Conservation (phyloP, 371 early-diverging fungal species). For the Apophysomyces variabilis region DNA sequence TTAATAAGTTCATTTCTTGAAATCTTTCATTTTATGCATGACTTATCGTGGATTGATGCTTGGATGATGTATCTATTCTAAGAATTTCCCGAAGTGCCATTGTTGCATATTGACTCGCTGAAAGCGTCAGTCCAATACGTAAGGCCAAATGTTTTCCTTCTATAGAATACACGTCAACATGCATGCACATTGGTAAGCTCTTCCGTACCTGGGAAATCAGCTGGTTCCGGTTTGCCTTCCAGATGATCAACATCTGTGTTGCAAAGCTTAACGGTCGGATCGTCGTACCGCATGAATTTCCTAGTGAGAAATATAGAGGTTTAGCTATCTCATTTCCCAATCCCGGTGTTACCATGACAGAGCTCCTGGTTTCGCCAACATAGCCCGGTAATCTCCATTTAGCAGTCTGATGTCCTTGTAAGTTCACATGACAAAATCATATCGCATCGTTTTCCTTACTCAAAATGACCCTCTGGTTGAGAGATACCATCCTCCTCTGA, state of each 20-base stretch:
- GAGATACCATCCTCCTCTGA: conserved; percentile 21
- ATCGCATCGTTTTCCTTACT: neutral
- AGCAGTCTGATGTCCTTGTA: conserved; percentile 53
- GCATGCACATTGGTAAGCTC: neutral
- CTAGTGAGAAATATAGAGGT: conserved; percentile 22
- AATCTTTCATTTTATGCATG: conserved; percentile 21
- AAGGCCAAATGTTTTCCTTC: conserved; percentile 77
- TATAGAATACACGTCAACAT: conserved; percentile 15
- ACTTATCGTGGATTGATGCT: conserved; percentile 31
- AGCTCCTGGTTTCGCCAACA: conserved; percentile 57
- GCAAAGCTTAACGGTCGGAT: conserved; percentile 62
- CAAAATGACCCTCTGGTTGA: conserved; percentile 12
- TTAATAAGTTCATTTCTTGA: too few relatives aligned
- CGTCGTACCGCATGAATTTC: conserved; percentile 64
- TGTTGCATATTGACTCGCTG: conserved; percentile 93
- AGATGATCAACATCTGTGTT: conserved; percentile 76
- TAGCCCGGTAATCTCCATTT: conserved; percentile 80
- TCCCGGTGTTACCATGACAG: conserved; percentile 40
- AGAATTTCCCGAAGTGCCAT: conserved; percentile 96
- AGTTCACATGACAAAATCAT: neutral
- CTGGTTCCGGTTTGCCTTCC: conserved; percentile 54
- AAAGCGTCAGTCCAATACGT: conserved; percentile 77
- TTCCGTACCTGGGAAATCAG: conserved; percentile 31
- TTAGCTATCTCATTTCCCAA: conserved; percentile 10
- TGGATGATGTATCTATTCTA: conserved; percentile 75